Evolutionary conservation across 306 rosid genomes (phyloP).

Genomic region (Leucaena leucocephala): DNA sequence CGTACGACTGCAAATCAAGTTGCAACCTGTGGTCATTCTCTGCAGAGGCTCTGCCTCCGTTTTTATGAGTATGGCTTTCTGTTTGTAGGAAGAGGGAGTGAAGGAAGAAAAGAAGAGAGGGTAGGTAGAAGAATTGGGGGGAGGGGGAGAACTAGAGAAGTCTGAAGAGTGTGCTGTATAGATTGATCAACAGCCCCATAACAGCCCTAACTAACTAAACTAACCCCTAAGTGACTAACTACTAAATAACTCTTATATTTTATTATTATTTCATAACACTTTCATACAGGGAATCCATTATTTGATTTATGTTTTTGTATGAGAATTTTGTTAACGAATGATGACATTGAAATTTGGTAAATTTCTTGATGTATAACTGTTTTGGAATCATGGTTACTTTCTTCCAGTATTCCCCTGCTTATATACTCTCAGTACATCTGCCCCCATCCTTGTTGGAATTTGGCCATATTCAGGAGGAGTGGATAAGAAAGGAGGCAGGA

Average conservation of each 20-base stretch:
- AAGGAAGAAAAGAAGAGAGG: no score
- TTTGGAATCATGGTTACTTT: constrained; percentile 72
- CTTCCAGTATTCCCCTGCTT: constrained; percentile 64
- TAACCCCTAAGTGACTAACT: no score
- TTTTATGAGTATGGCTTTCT: constrained; percentile 67
- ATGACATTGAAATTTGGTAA: constrained; percentile 17
- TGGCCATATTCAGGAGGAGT: constrained; percentile 56
- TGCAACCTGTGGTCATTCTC: constrained; percentile 74
- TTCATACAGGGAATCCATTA: background rate
- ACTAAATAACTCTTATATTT: no score
- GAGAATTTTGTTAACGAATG: background rate
- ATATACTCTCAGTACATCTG: constrained; percentile 63
- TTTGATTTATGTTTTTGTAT: background rate
- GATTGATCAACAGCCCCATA: no score
- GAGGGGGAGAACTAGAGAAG: no score
- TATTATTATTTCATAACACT: no score
- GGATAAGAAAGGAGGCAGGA: constrained; percentile 62
- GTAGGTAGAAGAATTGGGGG: no score
- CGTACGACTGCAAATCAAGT: constrained; percentile 75
- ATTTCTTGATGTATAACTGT: constrained; percentile 42
- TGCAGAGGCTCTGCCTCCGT: constrained; percentile 76
- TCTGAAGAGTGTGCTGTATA: no score
- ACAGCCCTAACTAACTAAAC: no score
- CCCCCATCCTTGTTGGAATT: constrained; percentile 69
- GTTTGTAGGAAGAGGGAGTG: no score